These are phyloP conservation scores for Amauroascus niger DNA, from an alignment of 2,329 filamentous ascomycete species.

Conservation along the genomic window DNA sequence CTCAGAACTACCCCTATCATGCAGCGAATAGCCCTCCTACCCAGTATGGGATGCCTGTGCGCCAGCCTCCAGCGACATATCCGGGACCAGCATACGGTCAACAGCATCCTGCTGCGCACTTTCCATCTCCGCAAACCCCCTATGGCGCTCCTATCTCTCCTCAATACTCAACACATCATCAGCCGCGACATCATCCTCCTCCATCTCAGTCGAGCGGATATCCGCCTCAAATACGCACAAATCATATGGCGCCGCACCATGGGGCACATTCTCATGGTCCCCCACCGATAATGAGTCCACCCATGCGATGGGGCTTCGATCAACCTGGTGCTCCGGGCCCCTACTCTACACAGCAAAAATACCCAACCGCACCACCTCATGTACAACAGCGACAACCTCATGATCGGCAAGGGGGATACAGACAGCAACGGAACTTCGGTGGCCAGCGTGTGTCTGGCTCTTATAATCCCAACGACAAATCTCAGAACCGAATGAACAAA, in stretches of 20 bases:
- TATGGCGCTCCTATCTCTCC: slow-evolving; percentile 12
- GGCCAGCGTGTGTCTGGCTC: slow-evolving; percentile 18
- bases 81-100: slow-evolving; percentile 3
- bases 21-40: slow-evolving; percentile 8
- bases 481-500: slow-evolving; percentile 25
- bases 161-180: slow-evolving; percentile 14
- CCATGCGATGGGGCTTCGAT: slow-evolving; percentile 48
- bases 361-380: slow-evolving; percentile 33
- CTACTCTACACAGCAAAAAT: slow-evolving; percentile 40
- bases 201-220: slow-evolving; percentile 17
- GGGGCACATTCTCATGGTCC: slow-evolving; percentile 17
- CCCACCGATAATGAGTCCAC: slow-evolving; percentile 45
- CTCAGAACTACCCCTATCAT: slow-evolving; percentile 17
- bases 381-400: slow-evolving; percentile 3
- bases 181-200: slow-evolving; percentile 21
- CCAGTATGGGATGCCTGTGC: slow-evolving; percentile 15
- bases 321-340: neutral
- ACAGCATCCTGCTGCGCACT: neutral
- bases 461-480: slow-evolving; percentile 14
- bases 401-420: slow-evolving; percentile 3
- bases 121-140: slow-evolving; percentile 3
- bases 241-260: slow-evolving; percentile 21
- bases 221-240: slow-evolving; percentile 16
- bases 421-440: slow-evolving; percentile 20
- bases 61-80: slow-evolving; percentile 12